Evolutionary conservation across 768 basidiomycete genomes (phyloP).

Genomic region (Daedalea quercina): DNA sequence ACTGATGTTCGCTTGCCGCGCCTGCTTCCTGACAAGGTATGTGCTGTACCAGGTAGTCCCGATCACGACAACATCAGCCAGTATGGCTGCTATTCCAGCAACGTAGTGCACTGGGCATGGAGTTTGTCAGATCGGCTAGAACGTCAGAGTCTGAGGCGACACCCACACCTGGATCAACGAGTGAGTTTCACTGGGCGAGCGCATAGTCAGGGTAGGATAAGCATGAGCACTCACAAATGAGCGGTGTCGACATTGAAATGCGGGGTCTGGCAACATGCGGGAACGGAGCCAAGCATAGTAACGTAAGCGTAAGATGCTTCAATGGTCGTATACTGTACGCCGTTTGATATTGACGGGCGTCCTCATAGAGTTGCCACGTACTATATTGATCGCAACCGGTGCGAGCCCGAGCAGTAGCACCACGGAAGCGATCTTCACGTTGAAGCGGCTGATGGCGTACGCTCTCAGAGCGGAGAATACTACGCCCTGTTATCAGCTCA

Average conservation of each 20-base stretch:
- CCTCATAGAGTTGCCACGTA: background rate
- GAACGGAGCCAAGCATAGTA: background rate
- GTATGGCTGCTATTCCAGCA: background rate
- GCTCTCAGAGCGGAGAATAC: background rate
- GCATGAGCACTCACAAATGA: background rate
- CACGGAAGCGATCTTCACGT: background rate
- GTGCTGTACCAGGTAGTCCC: constrained; percentile 4
- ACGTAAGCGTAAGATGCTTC: background rate
- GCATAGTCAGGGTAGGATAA: background rate
- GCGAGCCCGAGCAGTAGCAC: background rate
- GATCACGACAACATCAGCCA: constrained; percentile 1
- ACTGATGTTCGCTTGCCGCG: background rate
- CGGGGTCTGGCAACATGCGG: background rate
- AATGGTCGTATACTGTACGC: background rate
- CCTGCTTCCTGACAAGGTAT: background rate
- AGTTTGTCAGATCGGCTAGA: background rate
- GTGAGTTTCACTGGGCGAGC: background rate
- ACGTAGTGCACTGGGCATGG: background rate
- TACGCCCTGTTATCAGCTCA: background rate
- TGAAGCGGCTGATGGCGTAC: background rate
- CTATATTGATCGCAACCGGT: background rate
- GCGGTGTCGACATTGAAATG: background rate
- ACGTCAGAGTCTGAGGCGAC: background rate
- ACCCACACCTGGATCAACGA: background rate
- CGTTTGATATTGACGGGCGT: background rate